Base-by-base conservation (phyloP, 345 rosid species). In the Brassica nigra region DNA sequence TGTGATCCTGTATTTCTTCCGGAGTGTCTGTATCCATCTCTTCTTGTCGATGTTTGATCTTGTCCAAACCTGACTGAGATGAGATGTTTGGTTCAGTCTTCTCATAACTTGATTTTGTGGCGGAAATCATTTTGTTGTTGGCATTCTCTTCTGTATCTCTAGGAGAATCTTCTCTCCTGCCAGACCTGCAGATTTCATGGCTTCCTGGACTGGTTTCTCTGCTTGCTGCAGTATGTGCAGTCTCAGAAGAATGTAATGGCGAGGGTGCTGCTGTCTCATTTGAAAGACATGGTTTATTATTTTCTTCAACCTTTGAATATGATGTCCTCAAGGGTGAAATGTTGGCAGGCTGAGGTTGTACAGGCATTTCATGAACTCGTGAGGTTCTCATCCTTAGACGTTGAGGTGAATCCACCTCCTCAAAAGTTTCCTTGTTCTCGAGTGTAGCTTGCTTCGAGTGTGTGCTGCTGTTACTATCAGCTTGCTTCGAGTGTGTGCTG, bases 401-500 rank as follows among this genome's bases (percentile, higher is more conserved):
- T 71, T 66, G 70, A 57, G 76, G 74, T 72, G 70, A 65, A 75
- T 70, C 76, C 68, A 84, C 81, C 15, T 33, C 78, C 71, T 66
- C 33, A 44, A 80, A 80, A 73, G 67, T 62, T 18, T 34, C 71
- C 76, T 23, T 66, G 62, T 65, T 76, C 68, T 83, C 84, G 44
- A 44, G 44, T 54, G 80, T 30, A 62, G 70, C 76, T 80, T 77
- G 34, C 42, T 78, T 72, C 11, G 73, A 75, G 37, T 49, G 44
- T 55, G 76, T 63, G 33, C 73, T 61, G 66, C 33, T 80, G 30
- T 71, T 47, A 47, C 55, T 14, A 47, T 47, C 33, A 62, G 69
- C 76, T 80, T 77, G 34, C 42, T 78, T 71, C 10, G 75, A 75
- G 33, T 49, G 47, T 55, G 72, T 59, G 30, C 73, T 61, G 66